Evolutionary conservation across 2,329 filamentous ascomycete species (phyloP).

Genomic region (Penicillium hordei): DNA sequence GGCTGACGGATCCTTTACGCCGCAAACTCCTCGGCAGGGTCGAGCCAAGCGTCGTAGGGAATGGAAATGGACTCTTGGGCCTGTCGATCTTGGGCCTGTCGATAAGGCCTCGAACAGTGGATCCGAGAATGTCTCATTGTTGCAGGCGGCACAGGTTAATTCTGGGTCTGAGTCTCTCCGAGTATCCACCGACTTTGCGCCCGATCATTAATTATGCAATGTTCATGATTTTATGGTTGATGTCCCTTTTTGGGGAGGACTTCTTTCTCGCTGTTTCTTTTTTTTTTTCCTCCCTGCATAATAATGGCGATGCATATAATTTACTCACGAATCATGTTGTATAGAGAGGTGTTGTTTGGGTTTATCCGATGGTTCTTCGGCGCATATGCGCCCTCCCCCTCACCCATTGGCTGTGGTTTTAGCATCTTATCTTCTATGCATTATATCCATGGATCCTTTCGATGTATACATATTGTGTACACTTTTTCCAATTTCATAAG

Average conservation of each 20-base stretch:
- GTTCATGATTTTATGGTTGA: conserved; percentile 6
- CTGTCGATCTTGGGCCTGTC: conserved; percentile 46
- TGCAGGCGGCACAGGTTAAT: neutral
- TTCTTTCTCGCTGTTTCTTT: neutral
- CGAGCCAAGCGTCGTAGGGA: conserved; percentile 55
- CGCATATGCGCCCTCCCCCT: neutral
- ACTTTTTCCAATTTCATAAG: neutral
- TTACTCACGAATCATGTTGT: conserved; percentile 22
- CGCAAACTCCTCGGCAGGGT: conserved; percentile 54
- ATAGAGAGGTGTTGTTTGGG: conserved; percentile 23
- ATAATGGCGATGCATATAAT: conserved; percentile 20
- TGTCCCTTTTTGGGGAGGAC: conserved; percentile 2
- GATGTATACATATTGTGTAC: neutral
- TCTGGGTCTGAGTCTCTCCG: neutral
- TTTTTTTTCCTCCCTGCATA: conserved; percentile 5
- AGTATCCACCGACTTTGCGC: conserved; percentile 1
- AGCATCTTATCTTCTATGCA: neutral
- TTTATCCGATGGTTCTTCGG: neutral
- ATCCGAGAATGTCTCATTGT: conserved; percentile 6
- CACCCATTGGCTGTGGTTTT: neutral
- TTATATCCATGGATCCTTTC: conserved; percentile 1
- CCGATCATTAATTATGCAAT: conserved; percentile 3
- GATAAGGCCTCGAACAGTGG: conserved; percentile 15
- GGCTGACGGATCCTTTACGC: conserved; percentile 49
- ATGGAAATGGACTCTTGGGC: conserved; percentile 60